Conservation (phyloP, 257 asterid genomes). For the Cinchona pubescens region DNA sequence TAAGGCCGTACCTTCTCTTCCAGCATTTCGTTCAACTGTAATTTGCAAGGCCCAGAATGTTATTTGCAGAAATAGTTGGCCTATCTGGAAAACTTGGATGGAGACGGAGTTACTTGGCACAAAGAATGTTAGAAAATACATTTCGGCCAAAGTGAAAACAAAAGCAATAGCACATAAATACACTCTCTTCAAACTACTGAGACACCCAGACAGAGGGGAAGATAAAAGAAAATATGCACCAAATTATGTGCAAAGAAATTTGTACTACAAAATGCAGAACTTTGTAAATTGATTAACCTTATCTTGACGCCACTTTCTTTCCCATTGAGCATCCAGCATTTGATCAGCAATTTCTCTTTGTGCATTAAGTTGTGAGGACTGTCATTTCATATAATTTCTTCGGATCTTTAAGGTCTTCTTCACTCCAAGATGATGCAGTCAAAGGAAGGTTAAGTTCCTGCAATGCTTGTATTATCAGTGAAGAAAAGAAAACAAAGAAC, state of each 20-base stretch:
- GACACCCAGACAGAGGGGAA: neutral
- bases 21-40: constrained; percentile 84
- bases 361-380: constrained; percentile 81
- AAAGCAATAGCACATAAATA: neutral
- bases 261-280: neutral
- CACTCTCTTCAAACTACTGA: neutral
- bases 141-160: neutral
- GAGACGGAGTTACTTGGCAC: neutral
- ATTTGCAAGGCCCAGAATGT: constrained; percentile 9
- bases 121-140: too few species aligned
- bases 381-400: constrained; percentile 87
- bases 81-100: constrained; percentile 1
- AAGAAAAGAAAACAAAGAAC: constrained; percentile 16
- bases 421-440: constrained; percentile 75
- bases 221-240: neutral
- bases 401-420: constrained; percentile 85
- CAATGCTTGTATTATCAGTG: constrained; percentile 16
- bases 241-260: neutral
- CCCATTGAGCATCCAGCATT: constrained; percentile 88
- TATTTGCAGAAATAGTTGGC: neutral
- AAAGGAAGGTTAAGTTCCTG: constrained; percentile 89
- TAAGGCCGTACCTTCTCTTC: constrained; percentile 77
- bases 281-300: constrained; percentile 44
- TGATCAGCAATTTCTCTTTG: constrained; percentile 82
- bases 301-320: constrained; percentile 84